Evolutionary conservation across 1,284 basidiomycete genomes (phyloP).

Genomic region (Schizophyllum amplum): DNA sequence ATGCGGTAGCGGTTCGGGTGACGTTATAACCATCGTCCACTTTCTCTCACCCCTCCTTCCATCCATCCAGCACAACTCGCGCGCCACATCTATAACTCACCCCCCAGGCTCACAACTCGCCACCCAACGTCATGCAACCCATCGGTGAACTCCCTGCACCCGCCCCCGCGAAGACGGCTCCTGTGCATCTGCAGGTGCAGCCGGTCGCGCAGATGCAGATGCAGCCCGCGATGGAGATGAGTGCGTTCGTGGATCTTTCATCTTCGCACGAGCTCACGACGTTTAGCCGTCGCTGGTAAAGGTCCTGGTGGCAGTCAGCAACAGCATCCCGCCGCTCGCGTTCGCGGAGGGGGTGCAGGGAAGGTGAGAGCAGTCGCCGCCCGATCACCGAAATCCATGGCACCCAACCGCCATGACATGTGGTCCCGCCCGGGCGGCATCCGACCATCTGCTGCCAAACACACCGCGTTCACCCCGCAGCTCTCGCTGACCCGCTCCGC

Average conservation of each 20-base stretch:
- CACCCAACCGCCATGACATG: too few relatives aligned
- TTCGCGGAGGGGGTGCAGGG: conserved; percentile 54
- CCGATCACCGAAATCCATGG: too few relatives aligned
- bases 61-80: too few relatives aligned
- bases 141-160: not conserved
- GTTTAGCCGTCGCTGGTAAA: not conserved
- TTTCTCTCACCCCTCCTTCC: not conserved
- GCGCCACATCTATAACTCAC: too few relatives aligned
- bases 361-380: conserved; percentile 32
- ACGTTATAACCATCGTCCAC: not conserved
- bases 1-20: not conserved
- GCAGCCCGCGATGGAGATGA: not conserved
- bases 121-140: not conserved
- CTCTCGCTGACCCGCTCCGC: not conserved
- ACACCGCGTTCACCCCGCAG: not conserved
- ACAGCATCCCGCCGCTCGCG: conserved; percentile 34
- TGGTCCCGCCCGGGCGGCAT: too few relatives aligned
- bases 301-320: not conserved
- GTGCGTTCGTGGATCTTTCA: not conserved
- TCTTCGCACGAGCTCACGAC: too few relatives aligned
- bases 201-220: not conserved
- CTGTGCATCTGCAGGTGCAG: not conserved
- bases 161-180: not conserved
- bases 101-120: too few relatives aligned
- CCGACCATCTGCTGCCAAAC: not conserved